Base-by-base conservation (phyloP, 768 basidiomycete species). In the Cyathus striatus region DNA sequence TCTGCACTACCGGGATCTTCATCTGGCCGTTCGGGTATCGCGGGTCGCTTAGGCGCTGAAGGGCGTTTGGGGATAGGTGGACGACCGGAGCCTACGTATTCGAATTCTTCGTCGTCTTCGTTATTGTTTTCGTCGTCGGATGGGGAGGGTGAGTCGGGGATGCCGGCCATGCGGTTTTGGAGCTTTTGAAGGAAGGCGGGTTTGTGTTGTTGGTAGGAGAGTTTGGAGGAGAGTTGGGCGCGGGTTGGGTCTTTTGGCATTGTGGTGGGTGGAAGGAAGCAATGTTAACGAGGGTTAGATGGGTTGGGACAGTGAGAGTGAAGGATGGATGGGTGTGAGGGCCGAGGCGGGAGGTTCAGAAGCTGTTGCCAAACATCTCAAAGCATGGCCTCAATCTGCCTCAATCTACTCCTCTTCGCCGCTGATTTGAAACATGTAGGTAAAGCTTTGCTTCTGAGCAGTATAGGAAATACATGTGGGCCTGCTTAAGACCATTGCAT, bases 51-150 rank as follows among this genome's bases (percentile, higher is more conserved):
- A 10, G 86, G 86, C 23, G 86, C 86, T 10, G 82, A 61, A 33
- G 86, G 84, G n/a, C 84, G 76, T 46, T 70, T 64, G 12, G 85
- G 86, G 24, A 87, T 87, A n/a, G 84, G 85, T 18, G 78, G 80
- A 24, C 86, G 70, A 2, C 84, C 85, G 6, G 75, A 78, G 9
- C 79, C 83, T 38, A 78, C 79, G 41, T 84, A 68, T 47, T 86
- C 84, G 46, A 74, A 83, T 47, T 76, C 74, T 22, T 58, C 56
- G 23, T 64, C 75, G 18, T 70, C 62, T 13, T 68, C 61, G 42
- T 76, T 69, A 17, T 72, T 71, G 9, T 72, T 73, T 10, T 77
- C 72, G 23, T n/a, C n/a, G n/a, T n/a, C n/a, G n/a, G n/a, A n/a
- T n/a, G n/a, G n/a, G n/a, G n/a, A n/a, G n/a, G n/a, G n/a, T n/a